Evolutionary conservation across 345 rosid genomes (phyloP).

Genomic region (Arabis hirsuta): DNA sequence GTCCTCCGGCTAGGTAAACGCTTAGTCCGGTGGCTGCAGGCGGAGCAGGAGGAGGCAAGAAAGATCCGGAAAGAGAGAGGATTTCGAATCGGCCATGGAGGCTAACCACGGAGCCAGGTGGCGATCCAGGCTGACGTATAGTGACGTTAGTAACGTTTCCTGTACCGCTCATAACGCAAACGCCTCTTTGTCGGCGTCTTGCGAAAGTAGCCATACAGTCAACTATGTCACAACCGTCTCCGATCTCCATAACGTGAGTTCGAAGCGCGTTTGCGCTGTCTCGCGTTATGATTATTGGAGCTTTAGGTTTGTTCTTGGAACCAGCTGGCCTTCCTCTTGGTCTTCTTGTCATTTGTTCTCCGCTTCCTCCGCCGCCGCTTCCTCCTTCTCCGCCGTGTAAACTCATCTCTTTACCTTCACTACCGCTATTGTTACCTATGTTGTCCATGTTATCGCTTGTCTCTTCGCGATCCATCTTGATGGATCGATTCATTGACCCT

Average conservation of each 20-base stretch:
- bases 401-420: constrained; percentile 55
- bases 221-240: constrained; percentile 87
- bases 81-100: constrained; percentile 94
- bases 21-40: constrained; percentile 94
- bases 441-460: constrained; percentile 47
- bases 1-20: constrained; percentile 91
- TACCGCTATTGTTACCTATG: constrained; percentile 42
- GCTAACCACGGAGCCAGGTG: constrained; percentile 75
- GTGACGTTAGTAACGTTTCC: constrained; percentile 88
- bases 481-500: constrained; percentile 52
- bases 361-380: constrained; percentile 51
- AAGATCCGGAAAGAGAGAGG: constrained; percentile 83
- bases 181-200: constrained; percentile 82
- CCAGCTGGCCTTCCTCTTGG: constrained; percentile 95
- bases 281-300: constrained; percentile 89
- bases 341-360: constrained; percentile 68
- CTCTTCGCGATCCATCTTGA: constrained; percentile 63
- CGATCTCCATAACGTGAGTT: constrained; percentile 91
- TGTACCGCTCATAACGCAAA: constrained; percentile 92
- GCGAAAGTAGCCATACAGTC: constrained; percentile 89
- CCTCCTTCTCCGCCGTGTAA: constrained; percentile 41
- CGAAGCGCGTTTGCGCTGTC: constrained; percentile 96
- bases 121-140: constrained; percentile 84
- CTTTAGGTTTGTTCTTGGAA: constrained; percentile 92
- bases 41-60: constrained; percentile 92